These are phyloP conservation scores for Chenopodium album DNA, from an alignment of 148 eudicot species.

Conservation along the genomic window DNA sequence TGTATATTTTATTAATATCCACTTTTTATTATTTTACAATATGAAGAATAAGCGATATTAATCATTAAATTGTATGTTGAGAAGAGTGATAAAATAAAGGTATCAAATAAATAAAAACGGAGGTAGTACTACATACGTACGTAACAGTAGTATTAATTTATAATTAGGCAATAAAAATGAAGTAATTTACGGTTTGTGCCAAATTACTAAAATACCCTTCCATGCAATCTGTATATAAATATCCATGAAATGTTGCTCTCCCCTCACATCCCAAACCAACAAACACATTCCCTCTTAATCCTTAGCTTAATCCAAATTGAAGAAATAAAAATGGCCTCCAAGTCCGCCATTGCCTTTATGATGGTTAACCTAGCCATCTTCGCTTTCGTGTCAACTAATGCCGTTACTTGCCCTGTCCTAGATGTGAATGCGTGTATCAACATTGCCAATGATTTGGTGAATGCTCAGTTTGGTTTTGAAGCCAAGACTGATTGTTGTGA, in stretches of 20 bases:
- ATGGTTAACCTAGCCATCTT: conserved; percentile 21
- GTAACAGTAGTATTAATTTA: too few relatives aligned
- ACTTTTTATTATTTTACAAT: too few relatives aligned
- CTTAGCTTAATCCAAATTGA: too few relatives aligned
- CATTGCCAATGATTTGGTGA: neutral
- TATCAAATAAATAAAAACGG: too few relatives aligned
- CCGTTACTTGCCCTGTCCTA: conserved; percentile 14
- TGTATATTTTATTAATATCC: too few relatives aligned
- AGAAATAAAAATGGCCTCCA: conserved; percentile 1
- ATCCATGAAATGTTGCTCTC: neutral
- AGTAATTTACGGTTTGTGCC: too few relatives aligned
- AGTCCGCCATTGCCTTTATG: neutral
- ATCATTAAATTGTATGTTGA: too few relatives aligned
- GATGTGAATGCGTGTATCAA: neutral
- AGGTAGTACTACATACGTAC: too few relatives aligned
- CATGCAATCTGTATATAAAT: neutral
- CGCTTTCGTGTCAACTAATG: conserved; percentile 5
- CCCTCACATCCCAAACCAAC: neutral
- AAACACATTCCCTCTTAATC: neutral
- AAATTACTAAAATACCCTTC: neutral
- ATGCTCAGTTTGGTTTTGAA: neutral
- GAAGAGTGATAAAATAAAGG: too few relatives aligned
- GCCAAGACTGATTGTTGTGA: neutral
- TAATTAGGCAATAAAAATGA: too few relatives aligned
- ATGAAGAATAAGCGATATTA: too few relatives aligned